These are phyloP conservation scores for Endocarpon pusillum DNA, from an alignment of 495 filamentous ascomycete species.

Conservation along the genomic window DNA sequence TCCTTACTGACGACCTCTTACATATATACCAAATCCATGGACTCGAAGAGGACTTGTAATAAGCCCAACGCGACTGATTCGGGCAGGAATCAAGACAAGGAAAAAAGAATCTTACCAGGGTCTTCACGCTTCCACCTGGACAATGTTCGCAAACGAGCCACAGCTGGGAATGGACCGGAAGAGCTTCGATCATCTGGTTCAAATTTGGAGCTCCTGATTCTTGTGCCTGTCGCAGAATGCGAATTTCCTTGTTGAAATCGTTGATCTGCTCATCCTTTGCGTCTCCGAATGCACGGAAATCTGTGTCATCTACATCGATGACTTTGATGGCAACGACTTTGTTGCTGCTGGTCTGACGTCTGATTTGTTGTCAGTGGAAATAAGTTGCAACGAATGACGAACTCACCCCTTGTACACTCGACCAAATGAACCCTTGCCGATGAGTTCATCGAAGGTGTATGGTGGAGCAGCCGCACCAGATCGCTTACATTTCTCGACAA, in stretches of 20 bases:
- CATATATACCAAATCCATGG: not conserved
- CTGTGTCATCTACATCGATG: constrained; percentile 79
- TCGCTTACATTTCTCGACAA: constrained; percentile 30
- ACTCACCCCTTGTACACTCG: constrained; percentile 74
- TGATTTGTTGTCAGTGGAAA: not conserved
- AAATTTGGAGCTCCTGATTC: constrained; percentile 77
- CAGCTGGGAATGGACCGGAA: constrained; percentile 70
- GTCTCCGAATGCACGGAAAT: constrained; percentile 48
- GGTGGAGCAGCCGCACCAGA: constrained; percentile 31
- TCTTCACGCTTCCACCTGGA: constrained; percentile 86
- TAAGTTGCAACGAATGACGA: not conserved
- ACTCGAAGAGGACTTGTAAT: not conserved
- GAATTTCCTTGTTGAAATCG: constrained; percentile 79
- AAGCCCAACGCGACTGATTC: too few species aligned
- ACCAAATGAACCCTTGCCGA: constrained; percentile 91
- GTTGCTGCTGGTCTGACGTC: constrained; percentile 16
- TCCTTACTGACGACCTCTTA: too few species aligned
- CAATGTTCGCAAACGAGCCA: constrained; percentile 97
- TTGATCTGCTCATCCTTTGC: constrained; percentile 66
- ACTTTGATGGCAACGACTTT: constrained; percentile 82
- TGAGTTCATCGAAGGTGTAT: constrained; percentile 75
- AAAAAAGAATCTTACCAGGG: constrained; percentile 38
- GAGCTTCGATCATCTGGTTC: constrained; percentile 74
- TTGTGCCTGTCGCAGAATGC: constrained; percentile 65
- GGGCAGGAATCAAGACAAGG: too few species aligned